phyloP scores from a whole-genome alignment of 2,329 filamentous ascomycete genomes.

The Fusarium veterinarium region DNA sequence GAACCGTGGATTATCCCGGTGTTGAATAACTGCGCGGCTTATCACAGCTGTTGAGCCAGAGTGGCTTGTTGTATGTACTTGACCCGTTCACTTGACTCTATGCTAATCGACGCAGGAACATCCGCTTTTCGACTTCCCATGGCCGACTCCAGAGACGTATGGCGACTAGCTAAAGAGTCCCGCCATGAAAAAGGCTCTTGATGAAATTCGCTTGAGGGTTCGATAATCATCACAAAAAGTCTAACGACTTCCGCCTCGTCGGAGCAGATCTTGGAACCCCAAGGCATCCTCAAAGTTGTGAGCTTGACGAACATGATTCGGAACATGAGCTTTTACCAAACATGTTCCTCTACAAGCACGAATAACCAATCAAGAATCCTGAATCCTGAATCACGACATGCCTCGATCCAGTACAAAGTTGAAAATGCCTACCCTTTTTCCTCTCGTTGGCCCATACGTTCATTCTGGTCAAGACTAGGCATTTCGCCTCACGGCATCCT shows the following conservation, averaged over 20 bases:
- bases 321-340: background rate
- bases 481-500: background rate
- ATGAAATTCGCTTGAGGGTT: background rate
- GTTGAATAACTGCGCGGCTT: background rate
- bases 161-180: background rate
- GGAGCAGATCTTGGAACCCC: fast-evolving
- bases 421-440: too few relatives aligned
- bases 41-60: background rate
- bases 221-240: background rate
- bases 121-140: too few relatives aligned
- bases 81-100: background rate
- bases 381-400: background rate
- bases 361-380: too few relatives aligned
- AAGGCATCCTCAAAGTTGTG: background rate
- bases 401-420: background rate
- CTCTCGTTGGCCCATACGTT: background rate
- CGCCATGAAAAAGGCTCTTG: background rate
- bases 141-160: background rate
- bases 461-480: background rate
- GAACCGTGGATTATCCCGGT: background rate
- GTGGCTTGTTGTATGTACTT: background rate
- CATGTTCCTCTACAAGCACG: background rate
- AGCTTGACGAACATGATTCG: background rate
- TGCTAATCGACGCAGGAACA: too few relatives aligned
- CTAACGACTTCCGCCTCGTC: background rate